These are phyloP conservation scores for Opeltia flavorubescens DNA, from an alignment of 495 filamentous ascomycete genomes.

Conservation along the genomic window DNA sequence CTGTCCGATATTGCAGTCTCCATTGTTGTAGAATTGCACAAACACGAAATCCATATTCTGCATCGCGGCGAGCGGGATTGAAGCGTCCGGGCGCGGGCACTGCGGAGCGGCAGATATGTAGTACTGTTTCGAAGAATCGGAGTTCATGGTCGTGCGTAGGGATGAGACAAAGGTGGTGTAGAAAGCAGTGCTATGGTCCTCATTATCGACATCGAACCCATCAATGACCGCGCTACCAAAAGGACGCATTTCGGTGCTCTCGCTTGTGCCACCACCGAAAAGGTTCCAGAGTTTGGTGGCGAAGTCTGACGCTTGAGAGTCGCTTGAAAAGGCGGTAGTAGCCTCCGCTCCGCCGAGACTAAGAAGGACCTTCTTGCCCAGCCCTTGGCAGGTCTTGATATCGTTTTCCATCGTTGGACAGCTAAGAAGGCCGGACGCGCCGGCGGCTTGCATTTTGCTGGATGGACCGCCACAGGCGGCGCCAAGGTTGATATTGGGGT, in stretches of 20 bases:
- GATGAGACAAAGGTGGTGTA: constrained; percentile 30
- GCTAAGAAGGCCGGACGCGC: constrained; percentile 18
- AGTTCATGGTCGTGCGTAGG: constrained; percentile 33
- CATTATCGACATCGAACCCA: constrained; percentile 42
- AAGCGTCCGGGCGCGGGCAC: constrained; percentile 38
- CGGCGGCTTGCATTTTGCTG: constrained; percentile 3
- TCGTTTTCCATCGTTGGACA: constrained; percentile 31
- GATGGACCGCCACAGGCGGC: constrained; percentile 16
- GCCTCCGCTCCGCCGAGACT: constrained; percentile 32
- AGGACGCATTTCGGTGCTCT: constrained; percentile 25
- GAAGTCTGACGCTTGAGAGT: constrained; percentile 29
- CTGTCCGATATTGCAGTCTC: constrained; percentile 16
- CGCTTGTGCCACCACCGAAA: constrained; percentile 30
- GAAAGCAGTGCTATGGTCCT: constrained; percentile 19
- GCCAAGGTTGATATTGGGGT: constrained; percentile 18
- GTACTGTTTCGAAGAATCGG: constrained; percentile 31
- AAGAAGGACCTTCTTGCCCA: constrained; percentile 35
- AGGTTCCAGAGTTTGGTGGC: constrained; percentile 38
- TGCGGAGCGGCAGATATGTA: constrained; percentile 45
- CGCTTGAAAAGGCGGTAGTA: constrained; percentile 24
- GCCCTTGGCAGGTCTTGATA: constrained; percentile 35
- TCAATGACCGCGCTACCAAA: constrained; percentile 40
- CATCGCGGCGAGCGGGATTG: constrained; percentile 29
- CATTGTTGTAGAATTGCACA: constrained; percentile 36
- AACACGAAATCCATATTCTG: constrained; percentile 26